Percentiles rank a stretch among this genome's conserved stretches.
These are phyloP conservation scores for Sisymbrium altissimum DNA, from an alignment of 345 rosid genomes.

Conservation along the genomic window DNA sequence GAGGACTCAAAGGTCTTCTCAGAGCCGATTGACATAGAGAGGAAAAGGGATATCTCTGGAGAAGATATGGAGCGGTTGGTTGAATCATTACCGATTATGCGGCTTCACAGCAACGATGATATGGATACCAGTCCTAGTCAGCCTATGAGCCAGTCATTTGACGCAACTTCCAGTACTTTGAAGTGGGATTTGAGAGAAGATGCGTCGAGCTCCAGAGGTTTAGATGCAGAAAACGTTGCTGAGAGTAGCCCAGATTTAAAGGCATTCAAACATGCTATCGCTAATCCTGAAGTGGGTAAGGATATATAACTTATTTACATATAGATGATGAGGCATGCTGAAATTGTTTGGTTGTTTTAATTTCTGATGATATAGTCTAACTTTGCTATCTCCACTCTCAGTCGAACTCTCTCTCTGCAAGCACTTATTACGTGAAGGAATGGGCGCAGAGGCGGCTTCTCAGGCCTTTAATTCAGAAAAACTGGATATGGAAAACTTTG, in stretches of 20 bases:
- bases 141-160: conserved; percentile 67
- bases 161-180: conserved; percentile 36
- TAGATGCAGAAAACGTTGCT: conserved; percentile 27
- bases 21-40: conserved; percentile 48
- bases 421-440: conserved; percentile 53
- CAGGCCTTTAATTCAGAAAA: conserved; percentile 57
- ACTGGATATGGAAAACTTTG: conserved; percentile 45
- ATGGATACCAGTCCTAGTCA: conserved; percentile 27
- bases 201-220: conserved; percentile 30
- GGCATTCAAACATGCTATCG: conserved; percentile 34
- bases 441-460: conserved; percentile 67
- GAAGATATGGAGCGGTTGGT: conserved; percentile 40
- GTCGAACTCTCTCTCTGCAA: conserved; percentile 70
- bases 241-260: conserved; percentile 38
- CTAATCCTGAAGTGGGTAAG: conserved; percentile 65
- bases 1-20: conserved; percentile 38
- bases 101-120: conserved; percentile 32
- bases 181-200: conserved; percentile 42
- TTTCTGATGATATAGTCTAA: neutral
- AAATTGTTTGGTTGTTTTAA: neutral
- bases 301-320: neutral
- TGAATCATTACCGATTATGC: conserved; percentile 69
- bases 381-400: conserved; percentile 26
- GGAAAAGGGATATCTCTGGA: conserved; percentile 21
- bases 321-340: neutral